phyloP scores from a whole-genome alignment of 495 filamentous ascomycete species.

The Hypoxylon cercidicola region DNA sequence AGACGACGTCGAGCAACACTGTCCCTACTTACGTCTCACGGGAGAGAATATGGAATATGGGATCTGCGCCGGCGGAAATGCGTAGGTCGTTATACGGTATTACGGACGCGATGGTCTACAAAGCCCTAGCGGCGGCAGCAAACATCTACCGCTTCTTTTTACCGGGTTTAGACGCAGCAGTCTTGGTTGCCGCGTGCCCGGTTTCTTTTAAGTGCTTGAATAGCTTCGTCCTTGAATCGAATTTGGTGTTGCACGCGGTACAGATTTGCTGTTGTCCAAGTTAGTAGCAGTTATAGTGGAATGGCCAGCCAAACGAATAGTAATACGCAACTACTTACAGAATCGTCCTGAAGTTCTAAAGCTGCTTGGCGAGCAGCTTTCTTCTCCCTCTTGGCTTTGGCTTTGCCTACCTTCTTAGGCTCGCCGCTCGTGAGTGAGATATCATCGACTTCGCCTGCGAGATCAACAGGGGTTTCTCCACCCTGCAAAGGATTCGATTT shows the following conservation, averaged over 20 bases:
- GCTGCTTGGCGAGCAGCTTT: slow-evolving; percentile 72
- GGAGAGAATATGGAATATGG: background rate
- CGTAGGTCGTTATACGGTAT: slow-evolving; percentile 7
- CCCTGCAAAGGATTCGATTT: background rate
- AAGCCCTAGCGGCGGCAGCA: background rate
- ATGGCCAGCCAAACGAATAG: background rate
- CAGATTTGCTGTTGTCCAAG: slow-evolving; percentile 59
- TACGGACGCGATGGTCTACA: slow-evolving; percentile 9
- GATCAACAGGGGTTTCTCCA: slow-evolving; percentile 8
- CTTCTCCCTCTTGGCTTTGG: slow-evolving; percentile 87
- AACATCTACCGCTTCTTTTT: slow-evolving; percentile 51
- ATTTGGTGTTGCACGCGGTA: slow-evolving; percentile 66
- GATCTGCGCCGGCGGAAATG: slow-evolving; percentile 8
- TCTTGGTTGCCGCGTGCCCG: slow-evolving; percentile 65
- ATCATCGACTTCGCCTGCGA: slow-evolving; percentile 25
- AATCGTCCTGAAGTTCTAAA: slow-evolving; percentile 47
- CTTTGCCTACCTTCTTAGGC: slow-evolving; percentile 77
- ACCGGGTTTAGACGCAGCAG: slow-evolving; percentile 41
- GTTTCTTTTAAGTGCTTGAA: slow-evolving; percentile 77
- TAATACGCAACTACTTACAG: slow-evolving; percentile 46
- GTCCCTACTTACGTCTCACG: background rate
- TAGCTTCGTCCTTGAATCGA: slow-evolving; percentile 74
- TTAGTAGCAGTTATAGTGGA: slow-evolving; percentile 9
- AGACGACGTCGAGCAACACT: background rate
- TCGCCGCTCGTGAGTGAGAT: slow-evolving; percentile 23